Base-by-base conservation (phyloP, 169 alveolate genomes). In the Eimeria zaria region DNA sequence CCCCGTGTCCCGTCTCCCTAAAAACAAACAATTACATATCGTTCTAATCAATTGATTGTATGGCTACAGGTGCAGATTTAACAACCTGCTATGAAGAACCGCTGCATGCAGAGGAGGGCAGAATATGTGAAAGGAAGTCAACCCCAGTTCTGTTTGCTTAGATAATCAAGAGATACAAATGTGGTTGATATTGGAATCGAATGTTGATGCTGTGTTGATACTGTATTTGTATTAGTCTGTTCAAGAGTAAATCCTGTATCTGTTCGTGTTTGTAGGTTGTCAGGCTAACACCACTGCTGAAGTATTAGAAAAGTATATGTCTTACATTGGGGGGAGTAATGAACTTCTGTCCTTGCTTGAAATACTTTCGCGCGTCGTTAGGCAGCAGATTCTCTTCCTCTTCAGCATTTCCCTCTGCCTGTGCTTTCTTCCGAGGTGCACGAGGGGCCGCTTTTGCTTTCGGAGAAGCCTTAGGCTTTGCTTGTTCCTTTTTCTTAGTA, bases 1-100 rank as follows among this genome's bases (percentile, higher is more conserved):
- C 99, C 99, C 48, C 99, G 95, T 7, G 99, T 98, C 5, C 99
- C 99, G 87, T 98, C 99, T 30, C 99, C 99, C 98, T 97, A 96
- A 36, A n/a, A n/a, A n/a, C n/a, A n/a, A n/a, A n/a, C n/a, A n/a
- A n/a, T n/a, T n/a, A n/a, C n/a, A n/a, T n/a, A n/a, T n/a, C n/a
- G 39, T 4, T 24, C 33, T 7, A 24, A 24, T 24, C 39, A 16
- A 14, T 27, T 64, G 74, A 4, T 7, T 64, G 22, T 24, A 36
- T n/a, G 41, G 74, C 41, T 1, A 27, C 22, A 64, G 30, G 41
- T 39, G 14, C 12, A 36, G 41, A 2, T 24, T 16, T 16, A 64
- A 64, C 9, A 39, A 0, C 16, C 0, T 27, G 41, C 74, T 64
- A 8, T 64, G 7, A n/a, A 24, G 41, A 48, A 48, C 55, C 27